Conservation (phyloP, 495 filamentous ascomycete species). For the Oidiodendron maius region DNA sequence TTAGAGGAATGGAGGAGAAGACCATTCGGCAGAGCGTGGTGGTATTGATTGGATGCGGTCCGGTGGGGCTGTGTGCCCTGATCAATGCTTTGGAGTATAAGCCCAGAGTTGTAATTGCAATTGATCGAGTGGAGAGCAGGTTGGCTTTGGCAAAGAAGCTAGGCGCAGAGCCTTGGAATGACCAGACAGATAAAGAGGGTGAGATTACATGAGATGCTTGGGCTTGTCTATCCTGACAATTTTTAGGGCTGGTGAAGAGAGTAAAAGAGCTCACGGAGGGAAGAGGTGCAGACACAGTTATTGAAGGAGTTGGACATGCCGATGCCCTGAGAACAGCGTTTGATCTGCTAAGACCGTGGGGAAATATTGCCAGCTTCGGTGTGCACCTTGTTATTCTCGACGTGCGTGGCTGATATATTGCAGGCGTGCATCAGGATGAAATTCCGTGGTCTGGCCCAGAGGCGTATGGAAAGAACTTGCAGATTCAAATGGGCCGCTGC, state of each 20-base stretch:
- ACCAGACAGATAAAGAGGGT: constrained; percentile 56
- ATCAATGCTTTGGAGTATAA: constrained; percentile 75
- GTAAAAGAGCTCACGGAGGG: constrained; percentile 75
- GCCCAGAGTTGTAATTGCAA: constrained; percentile 76
- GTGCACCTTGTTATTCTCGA: constrained; percentile 63
- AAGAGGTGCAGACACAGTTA: constrained; percentile 81
- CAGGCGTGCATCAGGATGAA: constrained; percentile 82
- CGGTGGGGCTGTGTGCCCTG: constrained; percentile 82
- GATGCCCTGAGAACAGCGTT: constrained; percentile 78
- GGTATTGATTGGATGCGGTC: constrained; percentile 80
- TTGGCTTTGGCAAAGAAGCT: constrained; percentile 70
- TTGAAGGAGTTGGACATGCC: constrained; percentile 87
- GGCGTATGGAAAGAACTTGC: constrained; percentile 86
- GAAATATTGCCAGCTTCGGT: constrained; percentile 80
- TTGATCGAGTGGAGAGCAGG: constrained; percentile 75
- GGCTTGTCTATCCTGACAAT: not conserved
- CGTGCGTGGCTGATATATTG: not conserved
- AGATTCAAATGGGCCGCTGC: constrained; percentile 90
- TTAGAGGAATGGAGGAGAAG: constrained; percentile 56
- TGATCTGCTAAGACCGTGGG: constrained; percentile 83
- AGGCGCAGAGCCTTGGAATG: constrained; percentile 85
- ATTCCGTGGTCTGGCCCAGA: constrained; percentile 81
- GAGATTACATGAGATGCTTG: not conserved
- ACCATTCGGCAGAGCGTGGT: constrained; percentile 65
- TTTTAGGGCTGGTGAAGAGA: constrained; percentile 52